Conservation (phyloP, 768 basidiomycete genomes). For the Auriscalpium microsporum region DNA sequence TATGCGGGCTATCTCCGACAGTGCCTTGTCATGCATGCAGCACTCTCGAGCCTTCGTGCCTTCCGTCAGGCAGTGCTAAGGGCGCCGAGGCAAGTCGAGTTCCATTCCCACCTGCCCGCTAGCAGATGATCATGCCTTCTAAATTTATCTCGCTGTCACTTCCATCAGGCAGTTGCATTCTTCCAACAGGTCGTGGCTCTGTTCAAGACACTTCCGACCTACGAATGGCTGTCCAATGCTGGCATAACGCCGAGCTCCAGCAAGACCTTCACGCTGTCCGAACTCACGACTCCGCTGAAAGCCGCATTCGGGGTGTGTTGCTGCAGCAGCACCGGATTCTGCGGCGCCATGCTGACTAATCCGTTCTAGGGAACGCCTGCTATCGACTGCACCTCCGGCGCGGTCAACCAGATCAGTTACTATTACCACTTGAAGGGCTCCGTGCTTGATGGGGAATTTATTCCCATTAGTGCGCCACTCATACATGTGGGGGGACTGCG, state of each 20-base stretch:
- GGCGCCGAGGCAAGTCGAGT: slow-evolving; percentile 45
- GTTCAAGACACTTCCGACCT: slow-evolving; percentile 67
- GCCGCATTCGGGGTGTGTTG: slow-evolving; percentile 40
- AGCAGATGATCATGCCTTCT: background rate
- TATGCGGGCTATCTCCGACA: background rate
- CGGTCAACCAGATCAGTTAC: slow-evolving; percentile 42
- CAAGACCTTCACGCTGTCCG: slow-evolving; percentile 48
- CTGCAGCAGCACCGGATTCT: background rate
- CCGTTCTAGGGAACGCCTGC: slow-evolving; percentile 31
- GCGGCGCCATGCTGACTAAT: background rate
- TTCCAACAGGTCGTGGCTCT: slow-evolving; percentile 52
- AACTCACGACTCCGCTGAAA: slow-evolving; percentile 46
- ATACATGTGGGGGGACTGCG: background rate
- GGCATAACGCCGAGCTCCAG: slow-evolving; percentile 64
- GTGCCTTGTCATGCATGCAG: slow-evolving; percentile 23
- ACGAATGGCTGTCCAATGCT: slow-evolving; percentile 56
- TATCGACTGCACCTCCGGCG: slow-evolving; percentile 34
- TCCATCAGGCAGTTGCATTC: slow-evolving; percentile 52
- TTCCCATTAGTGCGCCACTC: slow-evolving; percentile 41
- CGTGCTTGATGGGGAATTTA: slow-evolving; percentile 55
- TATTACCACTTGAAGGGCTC: slow-evolving; percentile 62
- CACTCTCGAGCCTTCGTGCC: slow-evolving; percentile 49
- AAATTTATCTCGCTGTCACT: background rate
- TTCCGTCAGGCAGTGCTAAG: slow-evolving; percentile 47
- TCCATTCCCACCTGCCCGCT: background rate